Base-by-base conservation (phyloP, 2,329 filamentous ascomycete genomes). In the Pseudocercospora musae region DNA sequence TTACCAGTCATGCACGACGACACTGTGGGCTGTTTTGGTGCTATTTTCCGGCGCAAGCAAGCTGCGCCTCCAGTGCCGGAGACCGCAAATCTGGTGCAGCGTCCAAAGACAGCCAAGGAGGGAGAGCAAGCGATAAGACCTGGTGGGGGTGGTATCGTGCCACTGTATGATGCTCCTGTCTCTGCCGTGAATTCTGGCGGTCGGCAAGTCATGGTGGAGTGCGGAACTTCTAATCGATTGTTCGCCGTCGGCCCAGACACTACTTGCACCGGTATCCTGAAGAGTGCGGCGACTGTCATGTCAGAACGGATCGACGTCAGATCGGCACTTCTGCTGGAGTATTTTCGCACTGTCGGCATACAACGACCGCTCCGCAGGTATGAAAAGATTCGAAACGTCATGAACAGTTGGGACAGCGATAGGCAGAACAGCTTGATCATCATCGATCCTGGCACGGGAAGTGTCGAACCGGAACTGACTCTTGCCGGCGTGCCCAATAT, bases 351-450 rank as follows among this genome's bases (percentile, higher is more conserved):
- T 49, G 83, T 95, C 0, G 91, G 91, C 29, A 81, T 98, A 1
- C 90, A 96, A 74, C 87, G 94, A 42, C 89, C 90, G 0, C 78
- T 98, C 25, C 89, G 94, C 44, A 88, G 87, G 42, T 97, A 96
- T 73, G 94, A 98, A 78, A 87, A 86, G 65, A 84, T 98, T 31
- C 86, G 91, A 63, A 91, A 96, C 71, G 85, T 96, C 21, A 85
- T 97, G 83, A 96, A 96, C 74, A 96, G 92, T 0, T 98, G 94
- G 94, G 91, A 96, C 64, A 82, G 84, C 48, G 92, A 96, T 74
- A 81, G 83, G 2, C 88, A 92, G 69, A 95, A 96, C 71, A 82
- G 84, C 7, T 80, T 98, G 13, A 78, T 90, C 18, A 82, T 97
- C 21, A 78, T 88, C 59, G 82, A 87, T 13, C 70, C 71, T 13